Percentiles rank a stretch among this genome's conserved stretches.
Conservation (phyloP, 1,139 yeast genomes). For the Candida labiduridarum region DNA sequence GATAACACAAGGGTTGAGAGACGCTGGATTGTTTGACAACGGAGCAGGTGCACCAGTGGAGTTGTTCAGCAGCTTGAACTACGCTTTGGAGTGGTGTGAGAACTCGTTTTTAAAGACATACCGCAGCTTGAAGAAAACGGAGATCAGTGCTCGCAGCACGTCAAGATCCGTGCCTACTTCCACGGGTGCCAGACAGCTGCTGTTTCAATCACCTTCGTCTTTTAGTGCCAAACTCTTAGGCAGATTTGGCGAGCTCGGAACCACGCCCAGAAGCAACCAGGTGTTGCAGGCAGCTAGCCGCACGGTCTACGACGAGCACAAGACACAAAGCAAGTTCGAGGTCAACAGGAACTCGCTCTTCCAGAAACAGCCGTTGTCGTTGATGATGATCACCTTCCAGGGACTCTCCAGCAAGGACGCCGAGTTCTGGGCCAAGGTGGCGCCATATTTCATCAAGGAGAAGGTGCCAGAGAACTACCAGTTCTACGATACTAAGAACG, state of each 20-base stretch:
- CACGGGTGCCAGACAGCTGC: slow-evolving; percentile 13
- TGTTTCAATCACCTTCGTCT: slow-evolving; percentile 15
- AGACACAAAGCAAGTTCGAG: slow-evolving; percentile 33
- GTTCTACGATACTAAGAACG: slow-evolving; percentile 47
- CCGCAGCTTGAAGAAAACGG: slow-evolving; percentile 32
- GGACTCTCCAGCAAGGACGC: slow-evolving; percentile 65
- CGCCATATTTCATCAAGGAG: slow-evolving; percentile 55
- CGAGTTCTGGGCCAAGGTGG: slow-evolving; percentile 62
- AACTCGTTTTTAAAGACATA: slow-evolving; percentile 80
- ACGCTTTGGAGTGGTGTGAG: slow-evolving; percentile 96
- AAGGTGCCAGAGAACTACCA: slow-evolving; percentile 51
- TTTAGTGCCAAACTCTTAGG: slow-evolving; percentile 13
- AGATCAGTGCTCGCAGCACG: background rate
- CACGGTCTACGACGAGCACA: slow-evolving; percentile 48
- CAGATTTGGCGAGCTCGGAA: slow-evolving; percentile 24
- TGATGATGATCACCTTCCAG: slow-evolving; percentile 69
- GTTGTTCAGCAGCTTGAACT: slow-evolving; percentile 73
- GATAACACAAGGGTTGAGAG: slow-evolving; percentile 64
- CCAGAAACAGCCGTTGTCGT: slow-evolving; percentile 64
- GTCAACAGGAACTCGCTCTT: slow-evolving; percentile 29
- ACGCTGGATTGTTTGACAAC: slow-evolving; percentile 68
- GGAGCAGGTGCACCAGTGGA: slow-evolving; percentile 49
- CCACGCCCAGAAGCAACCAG: slow-evolving; percentile 68
- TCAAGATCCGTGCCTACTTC: slow-evolving; percentile 13
- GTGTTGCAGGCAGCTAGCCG: slow-evolving; percentile 64